phyloP scores from a whole-genome alignment of 2,329 filamentous ascomycete genomes.

The Phaeosphaeria sp. region DNA sequence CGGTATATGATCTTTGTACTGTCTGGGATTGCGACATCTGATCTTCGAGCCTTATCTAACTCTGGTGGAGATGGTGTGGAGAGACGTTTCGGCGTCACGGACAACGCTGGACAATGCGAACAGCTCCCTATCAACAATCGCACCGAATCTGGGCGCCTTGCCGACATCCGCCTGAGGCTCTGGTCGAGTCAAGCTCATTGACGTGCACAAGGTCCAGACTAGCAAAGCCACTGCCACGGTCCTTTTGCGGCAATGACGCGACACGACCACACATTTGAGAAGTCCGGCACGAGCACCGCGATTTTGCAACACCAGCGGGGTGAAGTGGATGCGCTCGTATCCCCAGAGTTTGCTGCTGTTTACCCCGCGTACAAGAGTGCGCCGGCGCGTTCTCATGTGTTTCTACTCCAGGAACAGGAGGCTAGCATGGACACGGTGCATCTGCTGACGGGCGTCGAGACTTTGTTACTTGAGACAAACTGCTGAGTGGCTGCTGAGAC shows the following conservation, averaged over 20 bases:
- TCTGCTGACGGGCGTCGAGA: slow-evolving; percentile 33
- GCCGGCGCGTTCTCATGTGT: slow-evolving; percentile 15
- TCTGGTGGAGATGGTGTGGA: background rate
- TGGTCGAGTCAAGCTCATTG: slow-evolving; percentile 16
- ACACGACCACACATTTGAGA: background rate
- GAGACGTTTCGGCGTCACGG: background rate
- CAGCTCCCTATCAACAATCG: slow-evolving; percentile 10
- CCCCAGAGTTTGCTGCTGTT: slow-evolving; percentile 9
- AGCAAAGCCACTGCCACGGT: slow-evolving; percentile 3
- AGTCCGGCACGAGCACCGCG: background rate
- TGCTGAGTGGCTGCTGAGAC: slow-evolving; percentile 31
- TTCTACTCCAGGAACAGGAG: slow-evolving; percentile 27
- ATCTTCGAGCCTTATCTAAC: background rate
- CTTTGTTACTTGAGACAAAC: slow-evolving; percentile 39
- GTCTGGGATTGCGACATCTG: slow-evolving; percentile 8
- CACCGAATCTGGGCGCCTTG: slow-evolving; percentile 15
- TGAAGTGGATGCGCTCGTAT: slow-evolving; percentile 11
- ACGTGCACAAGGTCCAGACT: slow-evolving; percentile 10
- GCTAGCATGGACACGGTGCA: slow-evolving; percentile 21
- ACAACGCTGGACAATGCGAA: slow-evolving; percentile 1
- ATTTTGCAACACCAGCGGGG: slow-evolving; percentile 2
- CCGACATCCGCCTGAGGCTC: slow-evolving; percentile 30
- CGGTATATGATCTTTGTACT: slow-evolving; percentile 2
- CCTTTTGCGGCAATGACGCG: slow-evolving; percentile 2
- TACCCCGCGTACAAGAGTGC: slow-evolving; percentile 23